A percentile compares a stretch with the other conserved stretches of the same genome.
Conservation (phyloP, 495 filamentous ascomycete genomes). For the Hypoxylon perforatum region DNA sequence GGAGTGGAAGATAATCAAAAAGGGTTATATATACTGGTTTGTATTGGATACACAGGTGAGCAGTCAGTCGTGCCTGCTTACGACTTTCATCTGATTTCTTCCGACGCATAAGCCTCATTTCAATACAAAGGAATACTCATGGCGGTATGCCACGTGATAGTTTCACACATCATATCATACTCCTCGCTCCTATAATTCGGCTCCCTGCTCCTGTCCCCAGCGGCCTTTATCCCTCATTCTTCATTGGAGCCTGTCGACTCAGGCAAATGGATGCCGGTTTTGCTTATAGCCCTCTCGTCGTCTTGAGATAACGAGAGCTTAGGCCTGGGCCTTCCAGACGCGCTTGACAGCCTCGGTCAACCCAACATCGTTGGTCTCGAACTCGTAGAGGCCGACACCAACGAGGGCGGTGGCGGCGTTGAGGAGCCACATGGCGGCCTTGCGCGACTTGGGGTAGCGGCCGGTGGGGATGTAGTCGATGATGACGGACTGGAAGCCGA, state of each 20-base stretch:
- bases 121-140: conserved; percentile 34
- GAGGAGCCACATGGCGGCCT: conserved; percentile 77
- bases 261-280: background rate
- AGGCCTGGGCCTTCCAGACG: conserved; percentile 84
- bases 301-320: conserved; percentile 25
- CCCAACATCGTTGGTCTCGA: conserved; percentile 99
- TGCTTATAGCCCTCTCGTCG: background rate
- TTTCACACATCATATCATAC: conserved; percentile 5
- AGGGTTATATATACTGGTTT: conserved; percentile 36
- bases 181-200: background rate
- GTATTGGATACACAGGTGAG: conserved; percentile 41
- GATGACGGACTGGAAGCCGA: conserved; percentile 90
- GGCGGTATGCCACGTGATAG: conserved; percentile 7
- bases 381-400: conserved; percentile 92
- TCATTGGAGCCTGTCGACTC: background rate
- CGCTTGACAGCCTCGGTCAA: conserved; percentile 87
- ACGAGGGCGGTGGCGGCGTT: conserved; percentile 82
- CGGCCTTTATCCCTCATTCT: background rate
- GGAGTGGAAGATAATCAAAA: too few species aligned
- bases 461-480: conserved; percentile 88
- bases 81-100: background rate
- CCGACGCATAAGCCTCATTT: conserved; percentile 8
- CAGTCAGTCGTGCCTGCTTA: conserved; percentile 1
- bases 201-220: background rate
- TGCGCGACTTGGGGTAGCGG: conserved; percentile 73